phyloP scores from a whole-genome alignment of 768 basidiomycete genomes.

The Russula foetens region DNA sequence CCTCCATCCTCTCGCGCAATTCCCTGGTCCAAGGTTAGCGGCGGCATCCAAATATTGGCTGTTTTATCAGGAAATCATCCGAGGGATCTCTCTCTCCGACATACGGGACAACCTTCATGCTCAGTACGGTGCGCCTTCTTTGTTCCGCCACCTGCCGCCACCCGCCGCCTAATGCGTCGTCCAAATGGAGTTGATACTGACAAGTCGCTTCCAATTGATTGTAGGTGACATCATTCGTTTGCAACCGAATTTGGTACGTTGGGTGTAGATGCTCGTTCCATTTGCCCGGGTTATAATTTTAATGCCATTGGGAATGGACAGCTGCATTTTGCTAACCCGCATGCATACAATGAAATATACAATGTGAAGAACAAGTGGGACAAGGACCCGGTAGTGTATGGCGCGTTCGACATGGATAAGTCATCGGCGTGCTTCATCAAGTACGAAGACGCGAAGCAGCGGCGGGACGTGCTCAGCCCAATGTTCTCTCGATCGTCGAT shows the following conservation, averaged over 20 bases:
- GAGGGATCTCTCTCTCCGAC: slow-evolving; percentile 22
- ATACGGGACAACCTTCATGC: slow-evolving; percentile 32
- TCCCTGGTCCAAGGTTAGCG: slow-evolving; percentile 21
- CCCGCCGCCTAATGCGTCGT: neutral
- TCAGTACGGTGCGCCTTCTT: slow-evolving; percentile 29
- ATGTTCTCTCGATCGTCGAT: slow-evolving; percentile 36
- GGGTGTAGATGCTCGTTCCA: neutral
- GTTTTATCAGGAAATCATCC: slow-evolving; percentile 17
- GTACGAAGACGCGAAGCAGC: slow-evolving; percentile 29
- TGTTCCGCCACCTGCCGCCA: neutral
- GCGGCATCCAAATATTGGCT: slow-evolving; percentile 18
- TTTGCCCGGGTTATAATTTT: neutral
- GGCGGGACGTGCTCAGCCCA: slow-evolving; percentile 31
- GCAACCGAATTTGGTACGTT: slow-evolving; percentile 33
- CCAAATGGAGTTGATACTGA: neutral
- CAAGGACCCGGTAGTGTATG: slow-evolving; percentile 32
- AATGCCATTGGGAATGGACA: slow-evolving; percentile 8
- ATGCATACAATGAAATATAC: slow-evolving; percentile 36
- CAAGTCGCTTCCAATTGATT: neutral
- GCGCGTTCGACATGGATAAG: slow-evolving; percentile 31
- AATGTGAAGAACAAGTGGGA: slow-evolving; percentile 26
- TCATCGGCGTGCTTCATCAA: slow-evolving; percentile 33
- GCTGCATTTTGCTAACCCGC: slow-evolving; percentile 38
- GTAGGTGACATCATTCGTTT: slow-evolving; percentile 33
- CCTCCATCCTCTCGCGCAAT: slow-evolving; percentile 20